Evolutionary conservation across 768 basidiomycete species (phyloP), one percentile per base, ranked within the genome.

Genomic region (Suillus subalutaceus): DNA sequence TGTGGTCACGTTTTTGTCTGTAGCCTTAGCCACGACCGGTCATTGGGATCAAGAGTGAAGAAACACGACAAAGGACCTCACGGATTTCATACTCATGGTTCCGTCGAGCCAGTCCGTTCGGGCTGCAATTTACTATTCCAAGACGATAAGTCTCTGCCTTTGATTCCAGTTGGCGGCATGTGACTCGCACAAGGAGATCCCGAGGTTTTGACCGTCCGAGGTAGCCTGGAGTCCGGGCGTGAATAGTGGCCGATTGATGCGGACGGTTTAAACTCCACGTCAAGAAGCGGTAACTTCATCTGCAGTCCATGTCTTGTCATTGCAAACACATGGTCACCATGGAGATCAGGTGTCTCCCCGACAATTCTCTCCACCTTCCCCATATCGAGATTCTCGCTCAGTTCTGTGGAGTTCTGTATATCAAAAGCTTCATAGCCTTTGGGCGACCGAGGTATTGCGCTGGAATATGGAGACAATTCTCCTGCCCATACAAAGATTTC

Each of bases 401-500:
- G 16, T 30, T 30, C 30, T 53, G 6, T 18, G 52, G 15, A 30
- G 8, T 16, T 30, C 6, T 57, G 55, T 18, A 62, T 23, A 35
- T 72, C 73, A 68, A 70, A 73, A 38, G 5, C 60, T 0, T 69
- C 63, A 46, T 76, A 76, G 44, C 74, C 73, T 8, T 62, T 63
- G 0, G 75, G 73, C 2, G 72, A 69, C n/a, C 10, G 62, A 0
- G 74, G 74, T 18, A 66, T 44, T 3, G 66, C 66, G n/a, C 41
- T 23, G 55, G 56, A 57, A 3, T 41, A 59, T 12, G 62, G 52
- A 12, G 66, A 66, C 20, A 13, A n/a, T 37, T 66, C 62, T 15
- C 66, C 66, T 13, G 41, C 63, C 66, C 66, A 66, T n/a, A 44
- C 53, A 12, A 66, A 63, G 3, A 66, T 15, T 18, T 63, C 66